Base-by-base conservation (phyloP, 257 asterid genomes). In the Nicotiana knightiana region DNA sequence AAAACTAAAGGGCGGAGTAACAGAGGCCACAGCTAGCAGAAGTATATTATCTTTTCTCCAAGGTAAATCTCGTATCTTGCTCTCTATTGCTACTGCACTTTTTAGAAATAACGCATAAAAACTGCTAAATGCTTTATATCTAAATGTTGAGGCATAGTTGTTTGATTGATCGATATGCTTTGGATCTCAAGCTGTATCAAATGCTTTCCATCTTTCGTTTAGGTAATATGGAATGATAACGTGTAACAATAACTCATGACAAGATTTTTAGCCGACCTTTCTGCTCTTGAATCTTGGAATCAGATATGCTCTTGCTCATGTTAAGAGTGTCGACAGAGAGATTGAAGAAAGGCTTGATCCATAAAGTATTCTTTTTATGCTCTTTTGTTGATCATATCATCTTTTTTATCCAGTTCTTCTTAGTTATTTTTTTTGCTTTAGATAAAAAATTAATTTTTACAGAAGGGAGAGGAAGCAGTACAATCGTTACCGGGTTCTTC, bases 21-120 rank as follows among this genome's bases (percentile, higher is more conserved):
- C 91, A 4, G 99, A 95, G 83, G 86, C 93, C 28, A 54, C 86
- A 83, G 90, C 93, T 73, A 87, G 92, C 86, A 90, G 87, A 87
- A 87, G 63, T 32, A 91, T 92, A 85, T 87, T 92, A 81, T 84
- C 89, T 90, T 88, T 95, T 87, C 94, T 93, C 85, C 97, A 95
- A 91, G 99, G 99, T 95, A 89, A 26, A 76, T 76, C 81, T 37
- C 58, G 13, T 73, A 35, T 77, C 46, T 65, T 83, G 70, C 18
- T 35, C 61, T 26, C 43, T 51, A 48, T 15, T 73, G 63, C 79
- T 51, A 58, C 16, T 54, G 43, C 43, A 51, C 62, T 15, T 51
- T 26, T 24, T 73, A 51, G 62, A 73, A 24, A 73, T 26, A 24
- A 15, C 26, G 26, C 79, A 51, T 51, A 26, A 51, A 51, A 73